Percentiles rank a stretch among this genome's conserved stretches.
phyloP scores from a whole-genome alignment of 306 rosid genomes.

The Gleditsia sinensis region DNA sequence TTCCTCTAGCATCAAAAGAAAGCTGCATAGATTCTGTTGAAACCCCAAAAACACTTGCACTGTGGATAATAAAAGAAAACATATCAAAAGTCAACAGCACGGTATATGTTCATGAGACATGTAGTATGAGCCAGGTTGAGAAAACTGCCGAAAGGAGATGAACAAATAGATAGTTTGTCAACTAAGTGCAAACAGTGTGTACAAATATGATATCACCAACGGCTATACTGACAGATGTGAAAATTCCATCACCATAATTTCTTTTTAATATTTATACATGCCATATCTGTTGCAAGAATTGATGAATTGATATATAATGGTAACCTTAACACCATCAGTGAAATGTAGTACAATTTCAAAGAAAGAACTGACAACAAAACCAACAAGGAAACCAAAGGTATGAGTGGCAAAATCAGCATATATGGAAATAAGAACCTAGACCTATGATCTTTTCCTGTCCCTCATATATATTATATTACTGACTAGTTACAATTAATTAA shows the following conservation, averaged over 20 bases:
- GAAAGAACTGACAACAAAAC: constrained; percentile 6
- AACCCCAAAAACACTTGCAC: constrained; percentile 80
- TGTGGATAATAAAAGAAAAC: constrained; percentile 35
- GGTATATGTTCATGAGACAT: neutral
- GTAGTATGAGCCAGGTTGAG: neutral
- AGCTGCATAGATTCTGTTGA: constrained; percentile 92
- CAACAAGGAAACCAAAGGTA: constrained; percentile 24
- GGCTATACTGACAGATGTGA: neutral
- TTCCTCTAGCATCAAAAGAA: constrained; percentile 86
- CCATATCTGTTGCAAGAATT: neutral
- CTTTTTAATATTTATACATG: neutral
- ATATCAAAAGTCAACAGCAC: constrained; percentile 35
- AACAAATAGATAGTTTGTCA: neutral
- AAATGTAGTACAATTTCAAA: constrained; percentile 2
- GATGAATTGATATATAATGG: neutral
- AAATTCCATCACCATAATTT: neutral
- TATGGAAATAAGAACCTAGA: constrained; percentile 18
- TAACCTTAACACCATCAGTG: neutral
- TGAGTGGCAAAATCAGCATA: neutral
- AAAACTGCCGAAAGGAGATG: neutral
- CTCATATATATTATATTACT: constrained; percentile 21
- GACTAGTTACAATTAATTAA: constrained; percentile 7
- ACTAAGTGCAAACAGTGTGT: neutral
- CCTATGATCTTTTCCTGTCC: neutral
- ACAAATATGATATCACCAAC: neutral